Evolutionary conservation across 257 asterid species (phyloP), one percentile per base, ranked within the genome.

Genomic region (Nicotiana otophora): DNA sequence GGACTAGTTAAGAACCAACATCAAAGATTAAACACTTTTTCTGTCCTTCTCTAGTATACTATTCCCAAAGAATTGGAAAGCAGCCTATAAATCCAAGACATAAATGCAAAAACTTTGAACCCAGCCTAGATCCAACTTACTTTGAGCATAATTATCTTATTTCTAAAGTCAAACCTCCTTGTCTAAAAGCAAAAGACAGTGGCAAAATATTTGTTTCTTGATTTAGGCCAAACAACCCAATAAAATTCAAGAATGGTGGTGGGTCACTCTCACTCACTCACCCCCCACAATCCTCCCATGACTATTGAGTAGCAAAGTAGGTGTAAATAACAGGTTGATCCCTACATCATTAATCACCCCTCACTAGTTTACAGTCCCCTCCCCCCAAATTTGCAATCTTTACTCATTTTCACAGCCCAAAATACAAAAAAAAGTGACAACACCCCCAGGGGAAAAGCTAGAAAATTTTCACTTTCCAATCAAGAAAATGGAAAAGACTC

Each of bases 401-500:
- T 80, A 81, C 82, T 84, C 87, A 63, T 70, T 53, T 85, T 81
- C 89, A 42, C 89, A 83, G 72, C 87, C 77, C 81, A 34, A 42
- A 83, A 62, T 33, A 57, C 84, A 20, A 75, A 63, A 26, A 26
- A 63, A 8, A 3, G 61, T 79, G 82, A 76, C 34, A 76, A 46
- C 60, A 12, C 6, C 51, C 69, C 17, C 68, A 57, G n/a, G 42
- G 54, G 23, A 62, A 77, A 23, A 20, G 62, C 83, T 10, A 20
- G 81, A 66, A 2, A 66, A 15, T 48, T 70, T n/a, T 76, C 58
- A 74, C 31, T 33, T 4, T 67, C 74, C 30, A 42, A 70, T 39
- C 70, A 81, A 68, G 84, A 90, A 86, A 85, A 89, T 93, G 95
- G 88, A 72, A 83, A 90, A 80, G 82, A 2, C 79, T 60, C 88